A percentile compares a stretch with the other conserved stretches of the same genome.
These are phyloP conservation scores for Ballota nigra DNA, from an alignment of 257 asterid genomes.

Conservation along the genomic window DNA sequence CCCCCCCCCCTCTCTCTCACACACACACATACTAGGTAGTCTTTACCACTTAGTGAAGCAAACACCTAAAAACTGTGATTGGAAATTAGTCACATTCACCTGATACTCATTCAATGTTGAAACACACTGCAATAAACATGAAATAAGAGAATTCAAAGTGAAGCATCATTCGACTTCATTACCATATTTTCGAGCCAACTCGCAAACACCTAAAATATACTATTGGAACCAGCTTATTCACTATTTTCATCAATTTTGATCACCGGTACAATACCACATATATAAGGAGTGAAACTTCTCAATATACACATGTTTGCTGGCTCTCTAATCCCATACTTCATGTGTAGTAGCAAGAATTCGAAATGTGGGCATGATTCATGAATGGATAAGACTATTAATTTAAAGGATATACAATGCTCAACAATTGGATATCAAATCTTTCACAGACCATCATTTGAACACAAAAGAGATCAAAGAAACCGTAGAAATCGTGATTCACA, in stretches of 20 bases:
- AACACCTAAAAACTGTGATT: background rate
- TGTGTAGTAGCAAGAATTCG: background rate
- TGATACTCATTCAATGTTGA: background rate
- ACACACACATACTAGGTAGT: background rate
- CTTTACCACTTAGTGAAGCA: background rate
- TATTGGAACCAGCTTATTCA: background rate
- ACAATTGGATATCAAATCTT: no score
- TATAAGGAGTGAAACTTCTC: background rate
- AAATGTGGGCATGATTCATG: no score
- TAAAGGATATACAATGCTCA: no score
- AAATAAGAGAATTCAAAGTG: background rate
- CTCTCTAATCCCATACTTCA: background rate
- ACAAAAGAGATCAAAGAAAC: no score
- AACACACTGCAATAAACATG: background rate
- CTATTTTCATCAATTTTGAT: background rate
- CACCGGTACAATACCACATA: no score
- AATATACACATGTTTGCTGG: background rate
- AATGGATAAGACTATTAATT: no score
- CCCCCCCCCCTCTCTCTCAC: no score
- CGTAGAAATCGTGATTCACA: no score
- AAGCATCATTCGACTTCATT: background rate
- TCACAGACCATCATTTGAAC: no score
- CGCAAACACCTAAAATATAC: background rate
- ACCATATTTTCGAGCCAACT: background rate
- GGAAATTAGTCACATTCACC: background rate